phyloP scores from a whole-genome alignment of 768 basidiomycete genomes.

The Termitomyces heimii region DNA sequence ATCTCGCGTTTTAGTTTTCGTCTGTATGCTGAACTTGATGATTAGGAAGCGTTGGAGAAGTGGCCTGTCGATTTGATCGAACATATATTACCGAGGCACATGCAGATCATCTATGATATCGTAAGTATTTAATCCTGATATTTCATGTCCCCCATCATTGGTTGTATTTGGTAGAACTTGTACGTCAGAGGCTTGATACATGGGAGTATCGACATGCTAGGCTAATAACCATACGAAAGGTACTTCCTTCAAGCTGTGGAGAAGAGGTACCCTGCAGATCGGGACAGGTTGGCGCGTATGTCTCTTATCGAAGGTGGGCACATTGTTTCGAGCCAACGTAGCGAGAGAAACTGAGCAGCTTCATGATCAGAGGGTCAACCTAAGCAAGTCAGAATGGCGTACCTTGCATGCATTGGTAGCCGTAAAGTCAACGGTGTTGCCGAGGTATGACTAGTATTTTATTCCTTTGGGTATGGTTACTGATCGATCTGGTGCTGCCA shows the following conservation, averaged over 20 bases:
- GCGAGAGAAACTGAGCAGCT: too few relatives aligned
- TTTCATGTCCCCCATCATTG: background rate
- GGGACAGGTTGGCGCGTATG: too few relatives aligned
- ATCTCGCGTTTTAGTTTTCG: background rate
- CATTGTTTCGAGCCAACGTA: too few relatives aligned
- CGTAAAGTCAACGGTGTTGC: slow-evolving; percentile 91
- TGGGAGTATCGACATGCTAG: too few relatives aligned
- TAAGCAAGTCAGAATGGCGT: slow-evolving; percentile 86
- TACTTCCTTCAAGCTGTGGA: too few relatives aligned
- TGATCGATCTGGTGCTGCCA: background rate
- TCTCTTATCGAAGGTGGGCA: too few relatives aligned
- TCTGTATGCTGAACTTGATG: too few relatives aligned
- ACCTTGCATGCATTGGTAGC: slow-evolving; percentile 77
- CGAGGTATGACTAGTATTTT: slow-evolving; percentile 43
- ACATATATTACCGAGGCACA: slow-evolving; percentile 79
- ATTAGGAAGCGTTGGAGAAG: too few relatives aligned
- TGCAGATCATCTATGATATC: too few relatives aligned
- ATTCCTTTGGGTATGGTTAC: background rate
- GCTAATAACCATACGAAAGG: too few relatives aligned
- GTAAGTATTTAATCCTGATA: background rate
- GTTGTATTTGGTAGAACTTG: slow-evolving; percentile 36
- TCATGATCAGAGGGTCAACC: slow-evolving; percentile 65
- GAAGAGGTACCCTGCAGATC: too few relatives aligned
- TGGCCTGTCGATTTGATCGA: slow-evolving; percentile 81
- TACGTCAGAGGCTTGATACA: slow-evolving; percentile 18